These are phyloP conservation scores for Fusarium sp. DNA, from an alignment of 2,329 filamentous ascomycete species.

Conservation along the genomic window DNA sequence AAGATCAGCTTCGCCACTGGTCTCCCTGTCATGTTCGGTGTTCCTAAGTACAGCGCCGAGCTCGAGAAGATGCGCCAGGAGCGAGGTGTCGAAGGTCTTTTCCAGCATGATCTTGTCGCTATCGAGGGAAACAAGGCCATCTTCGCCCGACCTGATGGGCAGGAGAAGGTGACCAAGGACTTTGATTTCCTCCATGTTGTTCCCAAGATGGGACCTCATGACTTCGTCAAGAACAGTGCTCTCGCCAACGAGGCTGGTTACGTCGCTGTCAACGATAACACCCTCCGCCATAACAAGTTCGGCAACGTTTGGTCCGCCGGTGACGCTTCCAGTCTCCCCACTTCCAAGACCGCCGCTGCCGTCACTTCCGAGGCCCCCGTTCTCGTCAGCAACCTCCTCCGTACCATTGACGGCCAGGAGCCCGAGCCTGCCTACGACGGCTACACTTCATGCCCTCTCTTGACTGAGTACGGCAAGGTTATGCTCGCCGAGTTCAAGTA, in stretches of 20 bases:
- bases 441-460: conserved; percentile 67
- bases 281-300: conserved; percentile 65
- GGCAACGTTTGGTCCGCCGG: conserved; percentile 70
- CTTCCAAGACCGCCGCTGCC: conserved; percentile 67
- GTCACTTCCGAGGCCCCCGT: conserved; percentile 65
- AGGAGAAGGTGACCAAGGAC: conserved; percentile 58
- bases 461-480: conserved; percentile 71
- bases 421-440: conserved; percentile 63
- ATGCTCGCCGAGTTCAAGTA: conserved; percentile 76
- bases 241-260: conserved; percentile 68
- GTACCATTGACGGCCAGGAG: conserved; percentile 59
- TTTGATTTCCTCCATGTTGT: conserved; percentile 70
- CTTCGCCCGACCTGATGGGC: conserved; percentile 60
- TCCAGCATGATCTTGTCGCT: conserved; percentile 67
- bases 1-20: conserved; percentile 68
- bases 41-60: conserved; percentile 68
- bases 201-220: conserved; percentile 70
- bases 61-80: conserved; percentile 67
- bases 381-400: conserved; percentile 62
- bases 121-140: conserved; percentile 66
- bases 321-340: conserved; percentile 70
- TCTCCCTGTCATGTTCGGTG: conserved; percentile 69
- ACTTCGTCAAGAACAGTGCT: conserved; percentile 64
- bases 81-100: conserved; percentile 68
- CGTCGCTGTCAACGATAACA: conserved; percentile 68